Base-by-base conservation (phyloP, 2,329 filamentous ascomycete species). In the Ophiosphaerella korrae region DNA sequence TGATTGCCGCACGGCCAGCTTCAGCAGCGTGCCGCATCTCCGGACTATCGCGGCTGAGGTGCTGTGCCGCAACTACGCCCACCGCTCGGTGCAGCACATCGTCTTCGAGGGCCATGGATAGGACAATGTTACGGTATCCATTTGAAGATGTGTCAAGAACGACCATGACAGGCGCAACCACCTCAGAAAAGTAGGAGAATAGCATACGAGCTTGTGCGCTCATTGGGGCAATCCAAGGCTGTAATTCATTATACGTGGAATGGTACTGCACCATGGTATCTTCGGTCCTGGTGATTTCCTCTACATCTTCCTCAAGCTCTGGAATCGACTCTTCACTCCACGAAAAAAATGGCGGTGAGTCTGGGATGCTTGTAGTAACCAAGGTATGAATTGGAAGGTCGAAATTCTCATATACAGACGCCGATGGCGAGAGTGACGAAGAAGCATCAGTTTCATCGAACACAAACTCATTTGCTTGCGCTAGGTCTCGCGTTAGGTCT, bases 21-120 rank as follows among this genome's bases (percentile, higher is more conserved):
- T 76, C 73, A 0, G 75, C 75, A 11, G 63, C 49, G 1, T 57
- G 53, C 5, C 60, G 62, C 1, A 77, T 52, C 3, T 65, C 58
- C 1, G 73, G 72, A 9, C 63, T 53, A 5, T 66, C 61, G 18
- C 70, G 62, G 2, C 70, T 66, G 0, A 77, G 57, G 50, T 77
- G 75, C 14, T 77, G 75, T 0, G 74, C 73, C 5, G 75, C 70
- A 0, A 76, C 71, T 5, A 76, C 74, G 7, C 67, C 71, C 1
- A 77, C 72, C 0, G 75, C 73, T 23, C 71, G 65, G 18, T 64
- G 63, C 0, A 77, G 64, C 0, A 73, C 58, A 1, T 68, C 58
- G 14, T 77, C 67, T 16, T 76, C 66, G 8, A 68, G 63, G 0
- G 75, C 75, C n/a, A 77, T 68, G 2, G 75, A 74, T 2, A 77